A percentile compares a stretch with the other conserved stretches of the same genome.
These are phyloP conservation scores for Hypsizygus ulmarius DNA, from an alignment of 1,284 basidiomycete genomes.

Conservation along the genomic window DNA sequence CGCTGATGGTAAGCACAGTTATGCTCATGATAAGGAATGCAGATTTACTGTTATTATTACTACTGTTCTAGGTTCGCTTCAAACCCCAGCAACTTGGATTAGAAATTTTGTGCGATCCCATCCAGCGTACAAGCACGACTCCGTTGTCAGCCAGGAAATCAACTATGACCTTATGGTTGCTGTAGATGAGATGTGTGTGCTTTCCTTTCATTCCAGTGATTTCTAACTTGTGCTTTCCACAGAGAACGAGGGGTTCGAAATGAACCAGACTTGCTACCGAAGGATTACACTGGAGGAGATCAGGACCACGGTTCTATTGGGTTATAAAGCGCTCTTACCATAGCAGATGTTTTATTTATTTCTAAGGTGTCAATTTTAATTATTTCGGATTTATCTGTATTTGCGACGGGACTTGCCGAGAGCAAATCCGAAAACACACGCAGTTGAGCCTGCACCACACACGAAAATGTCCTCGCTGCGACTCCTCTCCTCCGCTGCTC, in stretches of 20 bases:
- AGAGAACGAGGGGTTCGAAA: constrained; percentile 71
- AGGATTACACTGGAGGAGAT: constrained; percentile 51
- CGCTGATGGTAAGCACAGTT: constrained; percentile 66
- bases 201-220: background rate
- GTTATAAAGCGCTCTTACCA: constrained; percentile 18
- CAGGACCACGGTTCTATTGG: constrained; percentile 38
- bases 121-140: constrained; percentile 89
- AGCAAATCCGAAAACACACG: constrained; percentile 40
- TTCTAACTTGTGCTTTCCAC: constrained; percentile 11
- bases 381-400: constrained; percentile 1
- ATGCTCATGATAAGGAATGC: constrained; percentile 5
- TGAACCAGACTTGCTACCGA: constrained; percentile 64
- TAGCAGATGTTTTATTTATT: constrained; percentile 1
- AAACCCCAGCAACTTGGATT: constrained; percentile 93
- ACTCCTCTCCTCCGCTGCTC: constrained; percentile 60
- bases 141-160: constrained; percentile 86
- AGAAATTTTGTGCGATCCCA: constrained; percentile 88
- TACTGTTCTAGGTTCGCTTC: constrained; percentile 66
- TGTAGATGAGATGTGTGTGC: constrained; percentile 86
- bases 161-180: constrained; percentile 93
- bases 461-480: constrained; percentile 72
- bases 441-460: constrained; percentile 23
- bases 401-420: constrained; percentile 28
- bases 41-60: background rate
- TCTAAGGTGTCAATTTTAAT: constrained; percentile 4